Evolutionary conservation across 2,329 filamentous ascomycete genomes (phyloP).

Genomic region (Aspergillus caelatus): DNA sequence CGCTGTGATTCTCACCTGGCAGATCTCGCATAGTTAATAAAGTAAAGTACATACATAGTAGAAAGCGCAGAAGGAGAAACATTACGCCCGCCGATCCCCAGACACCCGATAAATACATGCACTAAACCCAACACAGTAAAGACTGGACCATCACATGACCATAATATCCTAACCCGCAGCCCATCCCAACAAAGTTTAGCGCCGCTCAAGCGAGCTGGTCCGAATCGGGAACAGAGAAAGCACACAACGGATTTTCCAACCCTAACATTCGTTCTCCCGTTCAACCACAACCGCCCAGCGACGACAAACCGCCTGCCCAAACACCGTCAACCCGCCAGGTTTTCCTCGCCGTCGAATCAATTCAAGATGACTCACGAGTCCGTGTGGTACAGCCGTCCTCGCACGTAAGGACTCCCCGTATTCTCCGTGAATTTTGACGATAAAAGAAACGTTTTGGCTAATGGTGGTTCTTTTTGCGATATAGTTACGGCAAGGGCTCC

Average conservation of each 20-base stretch:
- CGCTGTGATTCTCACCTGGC: too few relatives aligned
- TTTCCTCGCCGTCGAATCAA: slow-evolving; percentile 39
- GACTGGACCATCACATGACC: slow-evolving; percentile 13
- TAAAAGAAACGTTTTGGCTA: slow-evolving; percentile 20
- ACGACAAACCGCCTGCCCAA: slow-evolving; percentile 38
- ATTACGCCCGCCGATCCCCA: slow-evolving; percentile 6
- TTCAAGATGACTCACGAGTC: slow-evolving; percentile 86
- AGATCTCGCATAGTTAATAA: too few relatives aligned
- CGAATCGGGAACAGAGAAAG: slow-evolving; percentile 25
- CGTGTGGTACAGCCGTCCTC: slow-evolving; percentile 98
- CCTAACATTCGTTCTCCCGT: slow-evolving; percentile 29
- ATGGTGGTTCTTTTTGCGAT: slow-evolving; percentile 16
- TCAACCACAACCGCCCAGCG: slow-evolving; percentile 37
- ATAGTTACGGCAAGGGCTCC: slow-evolving; percentile 79
- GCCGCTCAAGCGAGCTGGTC: slow-evolving; percentile 35
- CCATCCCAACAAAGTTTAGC: slow-evolving; percentile 29
- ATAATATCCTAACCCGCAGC: background rate
- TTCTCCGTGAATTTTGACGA: background rate
- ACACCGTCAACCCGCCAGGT: slow-evolving; percentile 36
- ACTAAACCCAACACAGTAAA: slow-evolving; percentile 5
- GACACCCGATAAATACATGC: background rate
- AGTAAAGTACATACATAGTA: background rate
- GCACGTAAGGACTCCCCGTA: slow-evolving; percentile 63
- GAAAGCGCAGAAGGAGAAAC: slow-evolving; percentile 20
- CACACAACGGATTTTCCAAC: slow-evolving; percentile 40